A percentile compares a stretch with the other conserved stretches of the same genome.
Evolutionary conservation across 106 monocot genomes (phyloP).

Genomic region (Acorus calamus): DNA sequence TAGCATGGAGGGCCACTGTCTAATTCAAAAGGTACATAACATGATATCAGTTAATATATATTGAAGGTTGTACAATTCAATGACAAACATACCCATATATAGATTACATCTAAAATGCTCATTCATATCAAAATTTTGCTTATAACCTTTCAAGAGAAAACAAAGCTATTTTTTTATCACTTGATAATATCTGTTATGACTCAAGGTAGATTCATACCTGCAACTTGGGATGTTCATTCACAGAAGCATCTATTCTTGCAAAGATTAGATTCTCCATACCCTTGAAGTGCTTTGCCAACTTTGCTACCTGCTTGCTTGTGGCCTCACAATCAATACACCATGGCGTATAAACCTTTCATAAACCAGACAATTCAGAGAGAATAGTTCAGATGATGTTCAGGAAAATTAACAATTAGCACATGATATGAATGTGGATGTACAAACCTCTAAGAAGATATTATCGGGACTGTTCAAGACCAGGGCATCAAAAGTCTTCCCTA

Average conservation of each 20-base stretch:
- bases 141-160: no score
- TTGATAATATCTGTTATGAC: no score
- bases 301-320: conserved; percentile 60
- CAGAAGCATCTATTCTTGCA: conserved; percentile 80
- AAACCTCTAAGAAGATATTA: conserved; percentile 90
- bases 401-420: no score
- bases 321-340: conserved; percentile 91
- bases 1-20: neutral
- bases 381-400: neutral
- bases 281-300: conserved; percentile 68
- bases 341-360: conserved; percentile 61
- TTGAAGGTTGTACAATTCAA: no score
- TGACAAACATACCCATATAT: no score
- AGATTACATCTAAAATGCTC: no score
- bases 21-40: no score
- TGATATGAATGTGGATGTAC: neutral
- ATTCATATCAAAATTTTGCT: no score
- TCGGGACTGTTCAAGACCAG: conserved; percentile 56
- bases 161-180: no score
- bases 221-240: conserved; percentile 90
- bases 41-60: no score
- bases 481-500: conserved; percentile 68
- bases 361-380: neutral
- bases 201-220: conserved; percentile 29
- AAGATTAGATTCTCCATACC: conserved; percentile 44